Evolutionary conservation across 2,329 filamentous ascomycete genomes (phyloP).

Genomic region (Fusarium compactum): DNA sequence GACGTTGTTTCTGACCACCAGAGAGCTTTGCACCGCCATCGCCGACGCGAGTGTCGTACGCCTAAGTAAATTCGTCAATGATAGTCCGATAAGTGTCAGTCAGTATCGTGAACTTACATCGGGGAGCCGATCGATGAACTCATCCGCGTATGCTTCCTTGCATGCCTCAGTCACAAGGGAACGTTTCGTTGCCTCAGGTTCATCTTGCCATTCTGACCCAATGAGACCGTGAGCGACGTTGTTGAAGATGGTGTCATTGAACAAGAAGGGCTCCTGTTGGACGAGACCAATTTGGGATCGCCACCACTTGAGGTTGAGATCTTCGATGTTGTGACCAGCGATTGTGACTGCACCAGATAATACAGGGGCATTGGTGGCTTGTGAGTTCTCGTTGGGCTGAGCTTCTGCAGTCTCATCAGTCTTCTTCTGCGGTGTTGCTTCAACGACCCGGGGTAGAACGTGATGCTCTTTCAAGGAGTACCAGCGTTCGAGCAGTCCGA

Average conservation of each 20-base stretch:
- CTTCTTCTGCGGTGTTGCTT: neutral
- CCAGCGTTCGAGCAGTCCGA: conserved; percentile 75
- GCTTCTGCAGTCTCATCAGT: neutral
- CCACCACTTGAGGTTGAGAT: conserved; percentile 41
- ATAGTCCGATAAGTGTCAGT: conserved; percentile 16
- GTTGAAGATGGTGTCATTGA: conserved; percentile 61
- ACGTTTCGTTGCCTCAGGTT: conserved; percentile 55
- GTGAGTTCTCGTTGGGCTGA: neutral
- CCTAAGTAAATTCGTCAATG: conserved; percentile 43
- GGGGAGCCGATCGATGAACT: conserved; percentile 65
- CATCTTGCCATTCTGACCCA: conserved; percentile 53
- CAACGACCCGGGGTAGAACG: conserved; percentile 22
- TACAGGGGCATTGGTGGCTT: neutral
- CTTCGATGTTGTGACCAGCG: conserved; percentile 17
- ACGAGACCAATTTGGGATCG: conserved; percentile 54
- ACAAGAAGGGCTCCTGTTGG: conserved; percentile 68
- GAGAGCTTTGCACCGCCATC: conserved; percentile 70
- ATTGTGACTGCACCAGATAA: conserved; percentile 21
- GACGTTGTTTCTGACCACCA: conserved; percentile 67
- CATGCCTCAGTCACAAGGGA: conserved; percentile 62
- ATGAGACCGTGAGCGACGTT: conserved; percentile 62
- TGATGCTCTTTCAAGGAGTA: conserved; percentile 57
- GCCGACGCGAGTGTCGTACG: conserved; percentile 60
- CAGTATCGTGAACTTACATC: conserved; percentile 39
- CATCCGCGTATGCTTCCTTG: conserved; percentile 63